phyloP scores from a whole-genome alignment of 345 rosid genomes.

The Rubroshorea leprosula region DNA sequence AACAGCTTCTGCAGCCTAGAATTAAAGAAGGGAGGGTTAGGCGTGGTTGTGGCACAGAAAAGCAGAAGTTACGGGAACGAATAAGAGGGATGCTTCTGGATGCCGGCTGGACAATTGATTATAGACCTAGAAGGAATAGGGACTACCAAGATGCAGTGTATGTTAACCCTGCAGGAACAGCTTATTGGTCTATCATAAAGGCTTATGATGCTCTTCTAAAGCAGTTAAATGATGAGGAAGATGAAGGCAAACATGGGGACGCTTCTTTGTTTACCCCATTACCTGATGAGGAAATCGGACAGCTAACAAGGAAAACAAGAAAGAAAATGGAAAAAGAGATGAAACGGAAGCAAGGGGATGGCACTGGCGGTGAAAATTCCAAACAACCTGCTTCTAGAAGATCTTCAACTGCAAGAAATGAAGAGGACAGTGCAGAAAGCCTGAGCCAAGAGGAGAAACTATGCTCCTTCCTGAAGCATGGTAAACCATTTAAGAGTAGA shows the following conservation, averaged over 20 bases:
- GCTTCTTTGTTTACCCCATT: slow-evolving; percentile 52
- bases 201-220: slow-evolving; percentile 87
- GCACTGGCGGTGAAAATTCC: slow-evolving; percentile 28
- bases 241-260: slow-evolving; percentile 32
- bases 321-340: slow-evolving; percentile 56
- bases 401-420: slow-evolving; percentile 28
- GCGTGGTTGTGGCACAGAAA: slow-evolving; percentile 91
- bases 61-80: slow-evolving; percentile 81
- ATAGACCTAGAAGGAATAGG: slow-evolving; percentile 83
- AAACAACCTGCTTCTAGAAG: slow-evolving; percentile 28
- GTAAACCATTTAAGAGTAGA: slow-evolving; percentile 44
- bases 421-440: slow-evolving; percentile 42
- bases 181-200: slow-evolving; percentile 91
- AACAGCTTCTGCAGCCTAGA: slow-evolving; percentile 27
- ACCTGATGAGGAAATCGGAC: slow-evolving; percentile 66
- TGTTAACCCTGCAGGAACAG: slow-evolving; percentile 80
- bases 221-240: slow-evolving; percentile 49
- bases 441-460: slow-evolving; percentile 63
- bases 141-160: slow-evolving; percentile 89
- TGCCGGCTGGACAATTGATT: slow-evolving; percentile 92
- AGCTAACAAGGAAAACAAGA: slow-evolving; percentile 59
- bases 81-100: slow-evolving; percentile 78
- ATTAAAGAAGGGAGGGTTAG: slow-evolving; percentile 49
- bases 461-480: slow-evolving; percentile 55
- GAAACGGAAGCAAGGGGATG: slow-evolving; percentile 47